Base-by-base conservation (phyloP, 2,329 filamentous ascomycete genomes). In the Colletotrichum chlorophyti region DNA sequence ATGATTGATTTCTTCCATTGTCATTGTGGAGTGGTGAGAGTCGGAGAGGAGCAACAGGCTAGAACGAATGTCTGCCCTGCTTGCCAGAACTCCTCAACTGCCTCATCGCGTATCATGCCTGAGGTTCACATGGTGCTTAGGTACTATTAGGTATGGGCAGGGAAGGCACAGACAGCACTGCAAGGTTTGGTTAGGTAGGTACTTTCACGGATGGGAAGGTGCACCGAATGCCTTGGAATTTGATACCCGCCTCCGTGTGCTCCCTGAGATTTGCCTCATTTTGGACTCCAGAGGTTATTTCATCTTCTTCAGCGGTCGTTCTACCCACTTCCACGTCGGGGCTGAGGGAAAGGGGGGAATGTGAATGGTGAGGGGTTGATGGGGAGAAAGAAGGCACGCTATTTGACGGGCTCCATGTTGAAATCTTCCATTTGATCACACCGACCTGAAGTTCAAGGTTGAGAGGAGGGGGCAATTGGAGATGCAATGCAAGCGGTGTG, bases 371-470 rank as follows among this genome's bases (percentile, higher is more conserved):
- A 54, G 41, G 34, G 53, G 54, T 32, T 11, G 26, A n/a, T n/a
- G n/a, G n/a, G n/a, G n/a, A n/a, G n/a, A n/a, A n/a, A n/a, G 23
- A 49, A 40, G 46, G 35, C 35, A 54, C 54, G 54, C 49, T 58
- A 55, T 59, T 38, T 38, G 42, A 53, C 43, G 55, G 55, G 50
- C n/a, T n/a, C n/a, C n/a, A n/a, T n/a, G n/a, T n/a, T n/a, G n/a
- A n/a, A n/a, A n/a, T n/a, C n/a, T 55, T 55, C 51, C 51, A 49
- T 49, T 49, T 59, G 43, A 54, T 49, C 55, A 59, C 55, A 59
- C 55, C 55, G 55, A 26, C 34, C 19, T 34, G 38, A 31, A 21
- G 26, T 24, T 41, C n/a, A n/a, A n/a, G 40, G 40, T 17, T 27
- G 24, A 10, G 23, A 27, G 24, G 24, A 37, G 24, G 21, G 23